Conservation (phyloP, 1,139 yeast genomes). For the Sugiyamaella xylanicola region DNA sequence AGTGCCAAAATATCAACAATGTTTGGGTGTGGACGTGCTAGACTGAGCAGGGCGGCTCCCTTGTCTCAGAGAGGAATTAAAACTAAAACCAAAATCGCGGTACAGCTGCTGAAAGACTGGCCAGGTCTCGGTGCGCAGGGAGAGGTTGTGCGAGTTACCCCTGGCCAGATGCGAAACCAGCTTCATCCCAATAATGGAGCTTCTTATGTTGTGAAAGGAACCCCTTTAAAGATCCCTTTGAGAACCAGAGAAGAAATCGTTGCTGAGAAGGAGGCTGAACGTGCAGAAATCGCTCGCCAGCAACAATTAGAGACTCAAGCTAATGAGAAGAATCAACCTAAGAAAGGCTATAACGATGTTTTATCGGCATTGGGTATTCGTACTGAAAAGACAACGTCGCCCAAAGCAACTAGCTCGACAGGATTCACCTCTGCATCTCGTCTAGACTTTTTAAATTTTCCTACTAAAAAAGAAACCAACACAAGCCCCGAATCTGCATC, state of each 20-base stretch:
- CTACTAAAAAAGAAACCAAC: constrained; percentile 15
- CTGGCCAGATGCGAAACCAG: constrained; percentile 80
- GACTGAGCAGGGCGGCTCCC: constrained; percentile 3
- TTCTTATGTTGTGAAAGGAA: constrained; percentile 57
- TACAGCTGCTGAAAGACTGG: constrained; percentile 72
- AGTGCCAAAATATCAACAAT: neutral
- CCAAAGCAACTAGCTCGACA: constrained; percentile 13
- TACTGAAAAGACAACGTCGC: neutral
- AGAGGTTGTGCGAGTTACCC: constrained; percentile 72
- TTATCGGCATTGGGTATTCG: constrained; percentile 16
- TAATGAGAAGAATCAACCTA: constrained; percentile 8
- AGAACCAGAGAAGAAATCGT: constrained; percentile 21
- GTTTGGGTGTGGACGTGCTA: constrained; percentile 6
- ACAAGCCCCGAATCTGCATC: constrained; percentile 14
- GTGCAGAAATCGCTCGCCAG: constrained; percentile 13
- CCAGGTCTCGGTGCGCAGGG: constrained; percentile 64
- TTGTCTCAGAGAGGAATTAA: constrained; percentile 14
- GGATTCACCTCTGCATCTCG: constrained; percentile 20
- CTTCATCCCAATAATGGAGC: constrained; percentile 75
- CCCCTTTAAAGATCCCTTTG: constrained; percentile 59
- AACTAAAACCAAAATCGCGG: constrained; percentile 54
- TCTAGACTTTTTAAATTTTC: constrained; percentile 22
- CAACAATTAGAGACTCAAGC: constrained; percentile 14
- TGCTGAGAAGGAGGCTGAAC: constrained; percentile 22
- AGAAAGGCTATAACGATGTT: constrained; percentile 15